Evolutionary conservation across 148 eudicot species (phyloP), one percentile per base, ranked within the genome.

Genomic region (Camellia japonica): DNA sequence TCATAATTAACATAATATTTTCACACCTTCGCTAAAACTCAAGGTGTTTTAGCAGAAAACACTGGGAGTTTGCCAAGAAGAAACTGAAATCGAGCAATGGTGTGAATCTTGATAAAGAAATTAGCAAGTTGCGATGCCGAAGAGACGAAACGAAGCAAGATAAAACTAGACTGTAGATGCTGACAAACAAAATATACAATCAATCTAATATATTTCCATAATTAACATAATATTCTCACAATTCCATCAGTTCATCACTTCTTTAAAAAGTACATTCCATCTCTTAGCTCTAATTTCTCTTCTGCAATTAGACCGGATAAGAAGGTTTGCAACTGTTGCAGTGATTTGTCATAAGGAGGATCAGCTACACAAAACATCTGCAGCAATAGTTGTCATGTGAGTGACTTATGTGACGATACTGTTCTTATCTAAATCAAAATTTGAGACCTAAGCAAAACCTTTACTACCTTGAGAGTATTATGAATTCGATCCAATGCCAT

Each of bases 301-400:
- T 96, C 97, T 60, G 92, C 90, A 87, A 90, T 92, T 78, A 96
- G 85, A 80, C 97, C 99, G 46, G 89, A 87, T 85, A 96, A 88
- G 86, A 96, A 96, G 89, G 92, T 88, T 81, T 93, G 98, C 75
- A 96, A 87, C 85, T 96, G 98, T 80, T 93, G 99, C 82, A 96
- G 93, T 75, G 99, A 92, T 84, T 96, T 96, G 88, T 93, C 98
- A 83, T 96, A 96, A 46, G 87, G 13, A 72, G 98, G 98, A 84
- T 96, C 98, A 63, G 93, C 93, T 23, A 87, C 75, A 76, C 98
- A 92, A 76, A 96, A 96, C 94, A 93, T 93, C 99, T 96, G 93
- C 86, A 86, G 42, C 23, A 71, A 80, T 23, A 74, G 41, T 23
- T 55, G 38, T 63, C 2, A 3, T 5, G 61, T 42, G 44, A 59